Percentiles rank a stretch among this genome's conserved stretches.
Conservation (phyloP, 768 basidiomycete genomes). For the Hygrocybe punicea region DNA sequence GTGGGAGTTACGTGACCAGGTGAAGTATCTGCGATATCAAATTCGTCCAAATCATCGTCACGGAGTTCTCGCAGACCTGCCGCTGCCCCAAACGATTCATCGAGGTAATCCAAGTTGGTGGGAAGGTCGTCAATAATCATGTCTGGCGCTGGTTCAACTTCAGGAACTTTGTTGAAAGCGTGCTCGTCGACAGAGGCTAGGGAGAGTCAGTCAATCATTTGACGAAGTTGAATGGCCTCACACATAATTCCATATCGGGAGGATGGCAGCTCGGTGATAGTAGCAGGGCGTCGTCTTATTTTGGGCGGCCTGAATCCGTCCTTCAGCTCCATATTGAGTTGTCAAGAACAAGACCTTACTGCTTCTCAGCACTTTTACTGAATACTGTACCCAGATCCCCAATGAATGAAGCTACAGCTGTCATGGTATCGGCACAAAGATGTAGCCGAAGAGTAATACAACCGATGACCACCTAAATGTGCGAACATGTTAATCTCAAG, state of each 20-base stretch:
- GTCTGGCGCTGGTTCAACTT: slow-evolving; percentile 77
- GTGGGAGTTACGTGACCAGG: slow-evolving; percentile 21
- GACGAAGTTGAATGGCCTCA: slow-evolving; percentile 17
- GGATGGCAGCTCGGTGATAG: slow-evolving; percentile 28
- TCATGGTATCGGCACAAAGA: slow-evolving; percentile 75
- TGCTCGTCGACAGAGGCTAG: slow-evolving; percentile 76
- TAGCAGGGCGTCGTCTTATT: slow-evolving; percentile 28
- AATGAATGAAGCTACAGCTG: slow-evolving; percentile 54
- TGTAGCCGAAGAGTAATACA: slow-evolving; percentile 55
- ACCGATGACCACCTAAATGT: slow-evolving; percentile 52
- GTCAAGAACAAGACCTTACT: slow-evolving; percentile 16
- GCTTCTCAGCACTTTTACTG: slow-evolving; percentile 30
- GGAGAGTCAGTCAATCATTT: background rate
- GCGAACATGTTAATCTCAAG: background rate
- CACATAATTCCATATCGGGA: slow-evolving; percentile 35
- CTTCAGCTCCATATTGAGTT: slow-evolving; percentile 1
- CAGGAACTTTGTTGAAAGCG: slow-evolving; percentile 72
- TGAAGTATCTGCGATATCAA: slow-evolving; percentile 41
- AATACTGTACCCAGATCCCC: slow-evolving; percentile 49
- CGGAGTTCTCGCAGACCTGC: slow-evolving; percentile 69
- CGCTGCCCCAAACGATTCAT: slow-evolving; percentile 74
- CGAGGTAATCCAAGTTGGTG: slow-evolving; percentile 82
- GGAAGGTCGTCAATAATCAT: slow-evolving; percentile 92
- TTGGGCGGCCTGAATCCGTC: slow-evolving; percentile 24
- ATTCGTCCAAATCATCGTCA: slow-evolving; percentile 73